phyloP scores from a whole-genome alignment of 352 stramenopile species.

The Pythium myriotylum region DNA sequence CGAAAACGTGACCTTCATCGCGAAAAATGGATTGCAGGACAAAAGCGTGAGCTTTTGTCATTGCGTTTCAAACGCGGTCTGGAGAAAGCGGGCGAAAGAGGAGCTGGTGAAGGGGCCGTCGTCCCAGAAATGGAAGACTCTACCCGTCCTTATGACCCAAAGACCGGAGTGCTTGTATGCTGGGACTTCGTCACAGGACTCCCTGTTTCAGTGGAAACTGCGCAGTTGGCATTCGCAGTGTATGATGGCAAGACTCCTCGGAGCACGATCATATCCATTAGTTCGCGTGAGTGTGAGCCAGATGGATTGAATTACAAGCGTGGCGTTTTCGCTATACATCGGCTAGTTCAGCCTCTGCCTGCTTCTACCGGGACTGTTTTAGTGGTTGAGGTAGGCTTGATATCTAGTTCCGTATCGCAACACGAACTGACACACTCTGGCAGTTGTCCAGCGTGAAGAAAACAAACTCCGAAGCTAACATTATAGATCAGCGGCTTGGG shows the following conservation, averaged over 20 bases:
- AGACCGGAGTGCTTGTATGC: conserved; percentile 29
- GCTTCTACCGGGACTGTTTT: conserved; percentile 13
- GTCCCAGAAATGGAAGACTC: background rate
- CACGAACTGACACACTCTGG: no score
- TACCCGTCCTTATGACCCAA: conserved; percentile 19
- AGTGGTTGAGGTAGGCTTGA: conserved; percentile 28
- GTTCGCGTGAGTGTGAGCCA: conserved; percentile 29
- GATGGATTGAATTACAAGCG: conserved; percentile 27
- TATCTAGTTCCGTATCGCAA: background rate
- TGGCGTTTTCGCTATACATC: conserved; percentile 24
- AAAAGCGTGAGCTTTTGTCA: conserved; percentile 39
- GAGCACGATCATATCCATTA: conserved; percentile 30
- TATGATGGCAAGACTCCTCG: conserved; percentile 32
- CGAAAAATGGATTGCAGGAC: conserved; percentile 31
- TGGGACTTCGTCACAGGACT: conserved; percentile 35
- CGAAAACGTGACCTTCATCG: conserved; percentile 23
- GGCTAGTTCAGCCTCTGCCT: conserved; percentile 26
- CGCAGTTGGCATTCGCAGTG: conserved; percentile 35
- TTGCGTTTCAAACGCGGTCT: conserved; percentile 34
- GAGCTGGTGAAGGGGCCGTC: background rate
- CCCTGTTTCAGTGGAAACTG: conserved; percentile 1
- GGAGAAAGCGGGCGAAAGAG: conserved; percentile 21
- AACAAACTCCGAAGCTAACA: background rate
- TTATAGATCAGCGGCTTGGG: conserved; percentile 17
- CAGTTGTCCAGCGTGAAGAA: conserved; percentile 9